Base-by-base conservation (phyloP, 2,329 filamentous ascomycete genomes). In the Fusarium veterinarium region DNA sequence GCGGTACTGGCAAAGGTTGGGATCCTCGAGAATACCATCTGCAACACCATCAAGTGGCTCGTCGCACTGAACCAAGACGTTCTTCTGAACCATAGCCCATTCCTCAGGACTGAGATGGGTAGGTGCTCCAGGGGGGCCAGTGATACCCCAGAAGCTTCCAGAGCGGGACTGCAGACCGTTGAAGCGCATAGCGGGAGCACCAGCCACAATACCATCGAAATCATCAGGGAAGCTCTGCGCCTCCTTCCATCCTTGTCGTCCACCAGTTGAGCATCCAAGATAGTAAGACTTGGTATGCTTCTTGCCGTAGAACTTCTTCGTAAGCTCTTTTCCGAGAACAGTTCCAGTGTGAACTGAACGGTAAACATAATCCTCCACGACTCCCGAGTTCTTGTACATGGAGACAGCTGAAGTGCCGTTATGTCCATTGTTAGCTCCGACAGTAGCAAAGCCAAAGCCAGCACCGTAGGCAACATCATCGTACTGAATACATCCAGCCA, bases 241-340 rank as follows among this genome's bases (percentile, higher is more conserved):
- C 28, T 85, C 84, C 63, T 87, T 87, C 46, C 89, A 81, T 16
- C 88, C 89, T 78, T 91, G 87, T 1, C 89, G 82, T 6, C 90
- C 89, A 28, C 90, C 90, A 0, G 87, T 87, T 0, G 88, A 90
- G 76, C 89, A 91, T 19, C 89, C 90, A 9, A 86, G 78, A 70
- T 87, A 90, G 78, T 91, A 91, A 5, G 84, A 85, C 68, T 86
- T 86, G 5, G 80, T 79, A 1, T 82, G 78, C 1, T 52, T 25
- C 23, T 70, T 64, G 8, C 80, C 79, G 69, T 90, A 91, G 77
- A 87, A 89, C 35, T 65, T 33, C 33, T 69, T 58, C 6, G 68
- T 56, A 2, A 69, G 30, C 6, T 72, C 42, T 17, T 74, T 74
- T 19, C 72, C 72, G 3, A 72, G 60, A 2, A 74, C 68, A 31